Evolutionary conservation across 768 basidiomycete genomes (phyloP), one percentile per base, ranked within the genome.

Genomic region (Tylopilus felleus): DNA sequence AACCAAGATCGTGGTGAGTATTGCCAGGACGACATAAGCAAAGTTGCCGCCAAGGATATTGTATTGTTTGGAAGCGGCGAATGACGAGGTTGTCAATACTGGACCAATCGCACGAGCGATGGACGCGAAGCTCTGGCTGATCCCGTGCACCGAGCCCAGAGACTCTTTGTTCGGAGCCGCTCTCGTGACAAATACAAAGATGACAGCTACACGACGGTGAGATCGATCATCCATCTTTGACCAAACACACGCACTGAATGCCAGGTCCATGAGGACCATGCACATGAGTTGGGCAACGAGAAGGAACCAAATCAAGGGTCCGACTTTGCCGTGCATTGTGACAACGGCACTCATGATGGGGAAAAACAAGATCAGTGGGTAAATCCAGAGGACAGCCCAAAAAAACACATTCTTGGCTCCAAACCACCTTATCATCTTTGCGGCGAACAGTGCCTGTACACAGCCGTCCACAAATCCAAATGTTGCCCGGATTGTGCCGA

Each of bases 141-240:
- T 68, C 1, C 84, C 84, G 55, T 85, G 81, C 2, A 78, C 79
- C 5, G 82, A 78, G 8, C 83, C 83, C 7, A 85, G 71, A 1
- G 80, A 78, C 19, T 70, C 71, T 51, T 74, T 77, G 53, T 77
- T 78, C 0, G 84, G 82, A 1, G 82, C 70, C 2, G 80, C 77
- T 25, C 74, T 73, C 2, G 77, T 82, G 49, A 83, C 69, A 51
- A 77, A 82, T 60, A 84, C 75, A 45, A 78, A 79, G n/a, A 80
- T 75, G 46, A 78, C 77, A 19, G 75, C 82, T 58, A 52, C 7
- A 41, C 14, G 5, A 28, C 16, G 35, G n/a, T n/a, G 8, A 21
- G 16, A 41, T 60, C 17, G 16, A 36, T 5, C 25, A 49, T 51
- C 21, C 0, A 25, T 41, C 41, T 28, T 25, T 2, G 3, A 19